A percentile compares a stretch with the other conserved stretches of the same genome.
Conservation (phyloP, 148 eudicot genomes). For the Hydrangea macrophylla region DNA sequence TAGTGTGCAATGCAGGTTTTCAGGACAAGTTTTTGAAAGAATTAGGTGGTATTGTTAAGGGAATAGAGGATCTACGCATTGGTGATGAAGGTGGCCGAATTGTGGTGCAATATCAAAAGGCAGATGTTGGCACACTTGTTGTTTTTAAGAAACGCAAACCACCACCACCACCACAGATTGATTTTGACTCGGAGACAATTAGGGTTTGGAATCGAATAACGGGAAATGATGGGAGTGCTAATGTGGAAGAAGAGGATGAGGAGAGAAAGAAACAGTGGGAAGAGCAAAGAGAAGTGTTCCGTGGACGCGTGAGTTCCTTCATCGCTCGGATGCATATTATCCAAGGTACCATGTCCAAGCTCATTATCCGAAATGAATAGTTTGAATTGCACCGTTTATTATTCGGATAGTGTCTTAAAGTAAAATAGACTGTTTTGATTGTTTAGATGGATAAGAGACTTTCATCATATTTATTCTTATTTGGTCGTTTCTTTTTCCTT, state of each 20-base stretch:
- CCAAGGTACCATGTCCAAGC: conserved; percentile 42
- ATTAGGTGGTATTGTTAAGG: background rate
- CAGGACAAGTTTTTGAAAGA: background rate
- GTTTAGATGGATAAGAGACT: too few relatives aligned
- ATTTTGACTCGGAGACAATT: conserved; percentile 23
- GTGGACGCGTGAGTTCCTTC: conserved; percentile 25
- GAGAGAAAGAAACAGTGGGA: conserved; percentile 36
- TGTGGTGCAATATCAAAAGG: conserved; percentile 8
- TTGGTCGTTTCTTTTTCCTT: too few relatives aligned
- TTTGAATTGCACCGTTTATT: too few relatives aligned
- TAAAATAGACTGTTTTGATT: too few relatives aligned
- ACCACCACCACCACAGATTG: conserved; percentile 14
- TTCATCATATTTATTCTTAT: too few relatives aligned
- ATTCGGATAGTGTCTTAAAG: too few relatives aligned
- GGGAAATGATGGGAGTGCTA: conserved; percentile 15
- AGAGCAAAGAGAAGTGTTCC: conserved; percentile 22
- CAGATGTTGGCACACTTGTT: conserved; percentile 5
- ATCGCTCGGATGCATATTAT: conserved; percentile 33
- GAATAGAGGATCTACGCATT: conserved; percentile 11
- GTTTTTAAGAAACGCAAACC: conserved; percentile 16
- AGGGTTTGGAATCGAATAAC: conserved; percentile 29
- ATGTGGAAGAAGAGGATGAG: conserved; percentile 15
- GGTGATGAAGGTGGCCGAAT: background rate
- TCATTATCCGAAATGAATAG: too few relatives aligned
- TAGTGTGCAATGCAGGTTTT: background rate